phyloP scores from a whole-genome alignment of 192 early-diverging fungal species.

The Coemansia sp. region DNA sequence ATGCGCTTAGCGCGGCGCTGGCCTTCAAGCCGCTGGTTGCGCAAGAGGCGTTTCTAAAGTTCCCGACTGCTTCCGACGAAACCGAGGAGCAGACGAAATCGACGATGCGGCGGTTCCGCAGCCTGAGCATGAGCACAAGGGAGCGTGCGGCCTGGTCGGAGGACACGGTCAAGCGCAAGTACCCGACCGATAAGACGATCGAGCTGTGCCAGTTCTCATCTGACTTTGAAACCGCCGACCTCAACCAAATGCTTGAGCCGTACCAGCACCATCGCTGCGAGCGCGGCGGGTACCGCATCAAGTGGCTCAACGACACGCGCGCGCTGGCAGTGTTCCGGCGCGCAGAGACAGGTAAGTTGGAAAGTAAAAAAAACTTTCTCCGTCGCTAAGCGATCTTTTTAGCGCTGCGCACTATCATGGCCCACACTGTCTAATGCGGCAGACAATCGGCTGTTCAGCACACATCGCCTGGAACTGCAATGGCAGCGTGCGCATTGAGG shows the following conservation, averaged over 20 bases:
- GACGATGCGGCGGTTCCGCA: slow-evolving; percentile 48
- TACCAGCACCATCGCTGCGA: slow-evolving; percentile 58
- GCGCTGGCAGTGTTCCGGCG: slow-evolving; percentile 58
- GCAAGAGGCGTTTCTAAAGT: slow-evolving; percentile 41
- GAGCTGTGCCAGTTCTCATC: slow-evolving; percentile 56
- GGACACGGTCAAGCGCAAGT: slow-evolving; percentile 57
- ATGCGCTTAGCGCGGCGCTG: slow-evolving; percentile 47
- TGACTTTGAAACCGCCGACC: slow-evolving; percentile 56
- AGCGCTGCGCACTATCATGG: slow-evolving; percentile 5
- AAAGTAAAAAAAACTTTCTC: not conserved
- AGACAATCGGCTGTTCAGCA: not conserved
- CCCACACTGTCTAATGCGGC: not conserved
- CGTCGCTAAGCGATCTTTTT: not conserved
- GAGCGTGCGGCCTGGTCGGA: slow-evolving; percentile 53
- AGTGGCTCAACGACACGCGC: slow-evolving; percentile 58
- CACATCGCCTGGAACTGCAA: not conserved
- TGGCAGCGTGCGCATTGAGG: not conserved
- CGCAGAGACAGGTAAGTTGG: slow-evolving; percentile 50
- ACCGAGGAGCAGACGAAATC: slow-evolving; percentile 31
- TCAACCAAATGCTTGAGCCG: slow-evolving; percentile 59
- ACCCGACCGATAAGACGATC: slow-evolving; percentile 55
- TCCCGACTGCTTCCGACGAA: slow-evolving; percentile 41
- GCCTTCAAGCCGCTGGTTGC: slow-evolving; percentile 45
- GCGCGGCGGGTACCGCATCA: slow-evolving; percentile 58
- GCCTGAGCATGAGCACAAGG: slow-evolving; percentile 54